Percentiles rank a stretch among this genome's conserved stretches.
Conservation (phyloP, 768 basidiomycete species). For the Pleurotus tuoliensis region DNA sequence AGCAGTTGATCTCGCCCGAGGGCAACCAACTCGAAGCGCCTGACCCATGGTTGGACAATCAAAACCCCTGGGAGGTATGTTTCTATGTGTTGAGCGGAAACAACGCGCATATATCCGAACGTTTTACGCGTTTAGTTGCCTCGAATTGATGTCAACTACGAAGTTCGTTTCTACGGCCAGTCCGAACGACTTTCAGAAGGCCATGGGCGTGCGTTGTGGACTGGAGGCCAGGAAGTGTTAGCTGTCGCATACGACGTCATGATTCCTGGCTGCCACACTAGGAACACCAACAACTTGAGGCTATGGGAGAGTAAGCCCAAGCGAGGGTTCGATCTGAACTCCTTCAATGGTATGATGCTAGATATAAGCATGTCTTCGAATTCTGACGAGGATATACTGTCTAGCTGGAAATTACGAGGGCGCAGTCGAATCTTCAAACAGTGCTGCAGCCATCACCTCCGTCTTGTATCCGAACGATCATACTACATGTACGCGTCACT, state of each 20-base stretch:
- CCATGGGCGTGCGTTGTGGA: conserved; percentile 64
- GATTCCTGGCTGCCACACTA: conserved; percentile 79
- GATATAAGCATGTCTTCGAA: background rate
- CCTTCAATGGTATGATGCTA: conserved; percentile 75
- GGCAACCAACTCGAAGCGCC: conserved; percentile 87
- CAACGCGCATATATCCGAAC: conserved; percentile 1
- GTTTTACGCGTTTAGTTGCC: conserved; percentile 39
- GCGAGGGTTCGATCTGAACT: conserved; percentile 89
- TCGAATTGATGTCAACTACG: conserved; percentile 79
- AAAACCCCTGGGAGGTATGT: conserved; percentile 77
- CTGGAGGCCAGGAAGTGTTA: conserved; percentile 90
- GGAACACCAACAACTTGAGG: conserved; percentile 86
- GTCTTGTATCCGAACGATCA: conserved; percentile 97
- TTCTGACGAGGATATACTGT: background rate
- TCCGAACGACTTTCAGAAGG: conserved; percentile 65
- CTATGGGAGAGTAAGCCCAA: conserved; percentile 85
- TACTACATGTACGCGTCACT: conserved; percentile 27
- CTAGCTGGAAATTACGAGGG: conserved; percentile 89
- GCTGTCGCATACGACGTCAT: conserved; percentile 95
- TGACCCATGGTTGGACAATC: conserved; percentile 87
- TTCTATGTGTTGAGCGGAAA: background rate
- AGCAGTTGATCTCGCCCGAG: conserved; percentile 82
- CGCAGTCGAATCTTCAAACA: conserved; percentile 84
- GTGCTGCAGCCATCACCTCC: conserved; percentile 89
- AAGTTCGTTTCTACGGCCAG: conserved; percentile 86